Evolutionary conservation across 768 basidiomycete species (phyloP).

Genomic region (Tricholoma furcatifolium): DNA sequence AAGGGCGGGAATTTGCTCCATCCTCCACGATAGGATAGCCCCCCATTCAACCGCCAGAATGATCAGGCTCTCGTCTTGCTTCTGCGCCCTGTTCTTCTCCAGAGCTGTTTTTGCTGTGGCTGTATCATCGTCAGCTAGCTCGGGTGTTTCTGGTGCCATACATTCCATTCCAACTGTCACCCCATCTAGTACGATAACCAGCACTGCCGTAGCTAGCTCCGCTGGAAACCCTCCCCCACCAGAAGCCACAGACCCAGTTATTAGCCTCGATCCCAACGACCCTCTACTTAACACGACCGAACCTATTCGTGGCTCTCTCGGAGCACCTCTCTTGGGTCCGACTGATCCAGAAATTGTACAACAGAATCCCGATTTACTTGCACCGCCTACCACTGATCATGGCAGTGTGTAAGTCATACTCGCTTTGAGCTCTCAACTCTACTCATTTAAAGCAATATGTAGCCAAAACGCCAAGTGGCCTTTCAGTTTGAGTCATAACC

Average conservation of each 20-base stretch:
- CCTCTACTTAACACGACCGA: conserved; percentile 30
- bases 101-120: conserved; percentile 25
- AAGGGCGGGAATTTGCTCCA: too few relatives aligned
- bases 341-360: conserved; percentile 36
- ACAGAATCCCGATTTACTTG: conserved; percentile 43
- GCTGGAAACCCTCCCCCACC: conserved; percentile 24
- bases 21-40: background rate
- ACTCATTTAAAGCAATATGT: conserved; percentile 20
- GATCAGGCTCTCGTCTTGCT: conserved; percentile 35
- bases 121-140: conserved; percentile 20
- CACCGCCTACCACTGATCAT: conserved; percentile 44
- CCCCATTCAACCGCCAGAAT: conserved; percentile 23
- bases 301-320: conserved; percentile 38
- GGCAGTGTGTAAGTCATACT: conserved; percentile 35
- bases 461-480: conserved; percentile 53
- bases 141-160: background rate
- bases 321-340: conserved; percentile 44
- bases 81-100: conserved; percentile 34
- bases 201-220: conserved; percentile 7
- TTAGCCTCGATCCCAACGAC: conserved; percentile 42
- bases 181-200: too few relatives aligned
- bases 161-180: too few relatives aligned
- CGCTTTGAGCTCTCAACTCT: background rate
- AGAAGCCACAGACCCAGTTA: conserved; percentile 42
- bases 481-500: conserved; percentile 52